Conservation (phyloP, 441 rosid genomes). For the Pelargonium fulgidum region DNA sequence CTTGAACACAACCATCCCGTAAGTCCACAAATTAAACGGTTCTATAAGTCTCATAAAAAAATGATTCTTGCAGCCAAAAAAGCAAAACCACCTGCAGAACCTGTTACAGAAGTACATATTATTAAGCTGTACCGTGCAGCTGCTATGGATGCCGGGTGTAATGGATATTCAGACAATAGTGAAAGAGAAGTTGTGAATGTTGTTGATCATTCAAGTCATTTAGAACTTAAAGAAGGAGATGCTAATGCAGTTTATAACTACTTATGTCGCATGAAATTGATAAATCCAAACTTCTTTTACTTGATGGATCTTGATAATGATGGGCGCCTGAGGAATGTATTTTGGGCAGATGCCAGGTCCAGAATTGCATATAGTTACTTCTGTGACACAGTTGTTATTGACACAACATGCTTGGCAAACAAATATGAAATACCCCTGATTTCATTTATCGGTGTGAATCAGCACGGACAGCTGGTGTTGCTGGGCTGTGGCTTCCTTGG, state of each 20-base stretch:
- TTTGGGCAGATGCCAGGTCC: constrained; percentile 47
- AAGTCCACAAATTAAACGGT: constrained; percentile 37
- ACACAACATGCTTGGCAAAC: constrained; percentile 38
- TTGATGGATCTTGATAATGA: constrained; percentile 41
- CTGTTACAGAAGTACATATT: constrained; percentile 37
- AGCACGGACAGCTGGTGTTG: constrained; percentile 41
- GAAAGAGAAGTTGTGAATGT: constrained; percentile 24
- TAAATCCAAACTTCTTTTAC: constrained; percentile 47
- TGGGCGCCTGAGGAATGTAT: constrained; percentile 37
- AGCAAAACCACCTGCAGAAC: constrained; percentile 29
- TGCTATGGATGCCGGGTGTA: constrained; percentile 24
- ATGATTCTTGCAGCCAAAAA: constrained; percentile 40
- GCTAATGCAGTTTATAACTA: constrained; percentile 42
- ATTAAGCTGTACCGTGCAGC: constrained; percentile 42
- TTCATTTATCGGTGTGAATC: constrained; percentile 43
- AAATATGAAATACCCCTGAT: constrained; percentile 40
- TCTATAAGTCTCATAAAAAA: constrained; percentile 45
- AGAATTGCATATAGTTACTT: constrained; percentile 32
- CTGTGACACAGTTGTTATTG: constrained; percentile 34
- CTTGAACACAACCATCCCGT: constrained; percentile 47
- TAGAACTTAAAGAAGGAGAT: constrained; percentile 49
- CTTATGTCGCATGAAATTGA: constrained; percentile 47
- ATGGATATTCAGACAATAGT: constrained; percentile 27
- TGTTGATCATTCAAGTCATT: constrained; percentile 33
- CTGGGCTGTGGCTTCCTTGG: constrained; percentile 49